A percentile compares a stretch with the other conserved stretches of the same genome.
phyloP scores from a whole-genome alignment of 352 stramenopile genomes.

The Globisporangium canariense region DNA sequence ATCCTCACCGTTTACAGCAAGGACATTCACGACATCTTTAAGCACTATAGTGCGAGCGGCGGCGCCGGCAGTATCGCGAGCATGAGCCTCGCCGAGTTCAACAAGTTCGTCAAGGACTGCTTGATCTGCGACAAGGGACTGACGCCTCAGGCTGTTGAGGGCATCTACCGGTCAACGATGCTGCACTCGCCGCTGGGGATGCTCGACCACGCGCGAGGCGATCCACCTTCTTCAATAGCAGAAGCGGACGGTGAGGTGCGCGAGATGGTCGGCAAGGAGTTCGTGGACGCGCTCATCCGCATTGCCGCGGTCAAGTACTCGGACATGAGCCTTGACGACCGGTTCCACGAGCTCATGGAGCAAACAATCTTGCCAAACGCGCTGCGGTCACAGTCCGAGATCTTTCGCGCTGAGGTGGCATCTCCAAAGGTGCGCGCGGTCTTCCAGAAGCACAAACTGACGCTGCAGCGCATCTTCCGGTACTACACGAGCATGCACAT shows the following conservation, averaged over 20 bases:
- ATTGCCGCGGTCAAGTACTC: constrained; percentile 53
- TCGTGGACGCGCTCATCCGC: constrained; percentile 60
- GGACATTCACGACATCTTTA: constrained; percentile 81
- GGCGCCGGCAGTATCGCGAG: constrained; percentile 60
- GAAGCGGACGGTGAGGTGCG: constrained; percentile 13
- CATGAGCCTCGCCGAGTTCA: constrained; percentile 71
- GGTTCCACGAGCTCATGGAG: constrained; percentile 69
- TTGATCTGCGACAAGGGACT: constrained; percentile 43
- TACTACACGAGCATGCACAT: constrained; percentile 82
- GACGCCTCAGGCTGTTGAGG: constrained; percentile 37
- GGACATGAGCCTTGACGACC: constrained; percentile 40
- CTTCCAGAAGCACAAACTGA: constrained; percentile 67
- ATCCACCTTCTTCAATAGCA: background rate
- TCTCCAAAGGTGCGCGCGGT: constrained; percentile 66
- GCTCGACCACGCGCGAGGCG: background rate
- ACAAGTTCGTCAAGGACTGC: constrained; percentile 75
- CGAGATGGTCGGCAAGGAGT: constrained; percentile 63
- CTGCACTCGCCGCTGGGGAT: constrained; percentile 20
- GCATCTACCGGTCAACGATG: constrained; percentile 34
- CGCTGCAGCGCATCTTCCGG: constrained; percentile 70
- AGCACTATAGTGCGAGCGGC: constrained; percentile 73
- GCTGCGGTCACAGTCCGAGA: constrained; percentile 63
- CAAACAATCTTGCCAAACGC: constrained; percentile 62
- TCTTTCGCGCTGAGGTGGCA: constrained; percentile 72
- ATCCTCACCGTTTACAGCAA: constrained; percentile 62